phyloP scores from a whole-genome alignment of 2,329 filamentous ascomycete genomes.

The Stagonosporopsis cucurbitacearum region DNA sequence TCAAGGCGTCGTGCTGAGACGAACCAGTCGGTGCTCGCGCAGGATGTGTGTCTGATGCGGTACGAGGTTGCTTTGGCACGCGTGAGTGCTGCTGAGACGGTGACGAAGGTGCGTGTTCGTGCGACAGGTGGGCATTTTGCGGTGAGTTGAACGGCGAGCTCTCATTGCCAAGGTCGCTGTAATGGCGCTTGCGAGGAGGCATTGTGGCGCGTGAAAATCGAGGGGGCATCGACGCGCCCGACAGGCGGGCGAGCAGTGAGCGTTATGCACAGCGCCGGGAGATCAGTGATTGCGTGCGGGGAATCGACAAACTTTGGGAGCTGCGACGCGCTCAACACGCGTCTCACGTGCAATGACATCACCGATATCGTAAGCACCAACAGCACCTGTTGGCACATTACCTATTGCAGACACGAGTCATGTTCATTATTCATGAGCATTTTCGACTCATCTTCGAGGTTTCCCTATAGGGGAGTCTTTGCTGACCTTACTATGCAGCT shows the following conservation, averaged over 20 bases:
- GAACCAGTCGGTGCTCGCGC: conserved; percentile 27
- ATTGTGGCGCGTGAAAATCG: neutral
- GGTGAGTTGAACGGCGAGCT: conserved; percentile 23
- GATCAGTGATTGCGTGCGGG: neutral
- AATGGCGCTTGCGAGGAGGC: conserved; percentile 20
- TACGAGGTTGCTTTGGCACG: conserved; percentile 39
- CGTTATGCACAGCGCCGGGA: conserved; percentile 1
- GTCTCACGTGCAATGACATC: conserved; percentile 25
- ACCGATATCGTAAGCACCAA: neutral
- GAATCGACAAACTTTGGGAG: conserved; percentile 5
- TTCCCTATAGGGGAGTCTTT: neutral
- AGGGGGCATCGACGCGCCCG: neutral
- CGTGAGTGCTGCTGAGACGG: conserved; percentile 13
- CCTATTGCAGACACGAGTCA: too few relatives aligned
- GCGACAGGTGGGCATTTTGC: conserved; percentile 31
- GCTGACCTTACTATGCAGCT: neutral
- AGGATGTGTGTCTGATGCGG: conserved; percentile 16
- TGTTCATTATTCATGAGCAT: neutral
- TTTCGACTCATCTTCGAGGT: neutral
- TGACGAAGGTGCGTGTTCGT: conserved; percentile 13
- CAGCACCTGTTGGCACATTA: too few relatives aligned
- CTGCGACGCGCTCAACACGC: conserved; percentile 25
- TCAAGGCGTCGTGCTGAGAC: conserved; percentile 35
- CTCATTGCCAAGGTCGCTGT: conserved; percentile 9
- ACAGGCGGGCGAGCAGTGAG: neutral